phyloP scores from a whole-genome alignment of 2,329 filamentous ascomycete genomes.

The Colletotrichum magnum region DNA sequence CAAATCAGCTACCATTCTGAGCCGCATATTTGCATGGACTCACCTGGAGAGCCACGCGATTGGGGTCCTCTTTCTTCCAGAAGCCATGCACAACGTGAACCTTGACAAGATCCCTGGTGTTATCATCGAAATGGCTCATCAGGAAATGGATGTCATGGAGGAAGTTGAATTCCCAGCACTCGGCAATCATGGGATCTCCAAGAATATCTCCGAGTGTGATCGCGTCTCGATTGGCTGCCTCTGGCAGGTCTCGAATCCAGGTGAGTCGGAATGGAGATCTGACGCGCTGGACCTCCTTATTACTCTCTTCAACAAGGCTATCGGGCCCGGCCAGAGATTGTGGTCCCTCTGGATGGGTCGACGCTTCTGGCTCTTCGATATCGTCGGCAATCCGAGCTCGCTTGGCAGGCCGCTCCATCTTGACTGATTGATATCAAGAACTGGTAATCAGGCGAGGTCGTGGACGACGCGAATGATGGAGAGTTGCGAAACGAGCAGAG shows the following conservation, averaged over 20 bases:
- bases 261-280: conserved; percentile 81
- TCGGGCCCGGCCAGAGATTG: conserved; percentile 56
- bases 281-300: conserved; percentile 47
- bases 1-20: conserved; percentile 28
- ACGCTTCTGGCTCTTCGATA: background rate
- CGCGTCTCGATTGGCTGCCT: conserved; percentile 73
- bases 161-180: conserved; percentile 81
- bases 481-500: too few relatives aligned
- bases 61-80: conserved; percentile 77
- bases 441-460: background rate
- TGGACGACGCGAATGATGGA: too few relatives aligned
- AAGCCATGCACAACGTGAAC: conserved; percentile 73
- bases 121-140: conserved; percentile 67
- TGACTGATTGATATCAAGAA: background rate
- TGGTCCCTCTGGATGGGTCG: conserved; percentile 14
- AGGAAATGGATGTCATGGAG: conserved; percentile 73
- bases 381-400: conserved; percentile 44
- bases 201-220: conserved; percentile 78
- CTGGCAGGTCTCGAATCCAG: conserved; percentile 74
- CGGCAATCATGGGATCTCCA: conserved; percentile 79
- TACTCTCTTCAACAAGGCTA: conserved; percentile 61
- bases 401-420: conserved; percentile 52
- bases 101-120: conserved; percentile 62
- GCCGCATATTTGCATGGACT: conserved; percentile 38
- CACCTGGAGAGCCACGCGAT: conserved; percentile 71